phyloP scores from a whole-genome alignment of 371 early-diverging fungal genomes.

The Syncephalastrum sp. region DNA sequence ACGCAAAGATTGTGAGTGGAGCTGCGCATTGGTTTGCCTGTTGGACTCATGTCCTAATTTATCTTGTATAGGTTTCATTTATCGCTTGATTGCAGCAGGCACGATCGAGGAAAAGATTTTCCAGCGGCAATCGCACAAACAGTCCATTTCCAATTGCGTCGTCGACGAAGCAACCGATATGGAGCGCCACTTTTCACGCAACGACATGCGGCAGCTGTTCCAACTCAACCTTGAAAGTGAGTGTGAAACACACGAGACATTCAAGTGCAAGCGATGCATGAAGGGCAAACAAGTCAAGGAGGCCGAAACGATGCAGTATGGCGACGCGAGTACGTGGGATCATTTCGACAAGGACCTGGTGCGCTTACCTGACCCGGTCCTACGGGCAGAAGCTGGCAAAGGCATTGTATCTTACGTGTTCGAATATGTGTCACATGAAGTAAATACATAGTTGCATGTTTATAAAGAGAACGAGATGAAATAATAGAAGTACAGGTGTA shows the following conservation, averaged over 20 bases:
- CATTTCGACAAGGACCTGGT: constrained; percentile 75
- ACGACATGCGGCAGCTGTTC: constrained; percentile 89
- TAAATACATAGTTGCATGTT: constrained; percentile 9
- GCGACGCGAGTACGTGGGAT: constrained; percentile 85
- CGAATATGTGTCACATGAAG: constrained; percentile 80
- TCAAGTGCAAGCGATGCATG: constrained; percentile 88
- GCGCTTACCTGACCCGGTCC: constrained; percentile 71
- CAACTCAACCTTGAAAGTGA: constrained; percentile 71
- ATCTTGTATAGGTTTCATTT: constrained; percentile 79
- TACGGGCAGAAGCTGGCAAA: constrained; percentile 72
- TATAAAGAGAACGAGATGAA: too few relatives aligned
- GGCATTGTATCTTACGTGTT: constrained; percentile 86
- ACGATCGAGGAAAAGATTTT: constrained; percentile 98
- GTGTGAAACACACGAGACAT: constrained; percentile 95
- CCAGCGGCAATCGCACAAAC: constrained; percentile 90
- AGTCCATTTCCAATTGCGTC: constrained; percentile 88
- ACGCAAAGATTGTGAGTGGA: constrained; percentile 72
- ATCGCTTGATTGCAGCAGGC: constrained; percentile 93
- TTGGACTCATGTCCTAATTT: background rate
- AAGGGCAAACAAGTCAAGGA: constrained; percentile 73
- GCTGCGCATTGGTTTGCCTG: background rate
- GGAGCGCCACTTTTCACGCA: constrained; percentile 91
- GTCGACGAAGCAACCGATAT: constrained; percentile 91
- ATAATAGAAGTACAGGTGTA: too few relatives aligned
- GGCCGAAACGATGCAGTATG: constrained; percentile 74